Base-by-base conservation (phyloP, 139 green algal species). In the Gonium pectorale region DNA sequence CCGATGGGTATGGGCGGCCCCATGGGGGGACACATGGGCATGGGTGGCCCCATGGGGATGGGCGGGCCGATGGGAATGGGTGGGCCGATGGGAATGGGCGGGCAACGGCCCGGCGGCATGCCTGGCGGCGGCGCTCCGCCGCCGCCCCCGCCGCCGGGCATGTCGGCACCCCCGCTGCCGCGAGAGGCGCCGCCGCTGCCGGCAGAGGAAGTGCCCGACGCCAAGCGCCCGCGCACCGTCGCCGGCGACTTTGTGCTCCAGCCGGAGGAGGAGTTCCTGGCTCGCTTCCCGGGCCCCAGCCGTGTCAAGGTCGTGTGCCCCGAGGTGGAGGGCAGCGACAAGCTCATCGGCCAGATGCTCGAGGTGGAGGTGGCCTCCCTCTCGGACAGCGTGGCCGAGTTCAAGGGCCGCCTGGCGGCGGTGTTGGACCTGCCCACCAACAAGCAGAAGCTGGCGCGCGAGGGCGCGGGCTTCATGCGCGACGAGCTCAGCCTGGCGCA, bases 231-330 rank as follows among this genome's bases (percentile, higher is more conserved):
- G 60, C 87, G 92, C 54, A n/a, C n/a, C n/a, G 44, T 52, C 21
- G 78, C 33, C 0, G 87, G 80, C 44, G 91, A 96, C 41, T 95
- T 96, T 80, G 94, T 97, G 86, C 88, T 98, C 46, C 85, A 92
- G 59, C 75, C 91, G 3, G 95, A 97, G 85, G 94, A 96, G 46
- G 93, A 97, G 85, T 98, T 96, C 89, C 67, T 96, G 85, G 89
- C 89, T 2, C 35, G 78, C 24, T 75, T 93, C 79, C 41, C 60
- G 29, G 83, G 79, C 19, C 78, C 78, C 62, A 33, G 44, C 33
- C 62, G 63, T 35, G 63, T 84, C 62, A 73, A 84, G 78, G 78
- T 84, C 46, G 64, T 77, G 88, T 95, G 91, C 62, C 92, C 94
- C 21, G 89, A 92, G 35, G 80, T 94, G 69, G 89, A 94, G 33